Evolutionary conservation across 768 basidiomycete genomes (phyloP), one percentile per base, ranked within the genome.

Genomic region (Chalciporus pseudorubinellus): DNA sequence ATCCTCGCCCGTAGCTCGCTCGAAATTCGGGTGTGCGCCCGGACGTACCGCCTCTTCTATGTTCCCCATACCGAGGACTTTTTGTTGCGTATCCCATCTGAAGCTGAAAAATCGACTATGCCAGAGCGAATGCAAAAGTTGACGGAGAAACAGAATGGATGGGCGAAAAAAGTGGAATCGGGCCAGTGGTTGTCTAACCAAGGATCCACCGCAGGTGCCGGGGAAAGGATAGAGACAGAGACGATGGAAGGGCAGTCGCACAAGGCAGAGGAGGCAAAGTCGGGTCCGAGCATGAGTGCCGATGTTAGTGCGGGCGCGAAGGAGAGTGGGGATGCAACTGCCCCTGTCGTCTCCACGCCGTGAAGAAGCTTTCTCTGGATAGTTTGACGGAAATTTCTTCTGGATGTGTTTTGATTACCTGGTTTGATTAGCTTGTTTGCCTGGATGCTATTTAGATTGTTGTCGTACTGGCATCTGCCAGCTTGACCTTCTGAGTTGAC

Each of bases 11-110:
- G 65, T 33, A 85, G 86, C 28, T 78, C 78, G 3, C 76, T 95
- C 16, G 89, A 92, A 67, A 89, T 91, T 64, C 87, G 87, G 55
- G 81, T 97, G 50, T 95, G 94, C 68, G 77, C 92, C 31, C 77
- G 62, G 4, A 63, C 62, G n/a, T 63, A 63, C 10, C 62, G 62
- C 24, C 44, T 63, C 39, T 63, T 63, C 36, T 63, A 63, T 26
- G 63, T 63, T 40, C 60, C 62, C 2, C 57, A 63, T 3, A 63
- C 62, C 16, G 62, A 63, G 36, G 62, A 63, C 44, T 63, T 65
- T 50, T 50, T 63, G 33, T 9, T 62, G 21, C 57, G 8, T 10
- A 18, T 49, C 28, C 13, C 40, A 44, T 49, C 9, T 3, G 52
- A 59, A 9, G 57, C 52, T 0, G 60, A 60, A 18, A 49, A 39